phyloP scores from a whole-genome alignment of 2,329 filamentous ascomycete species.

The Alternaria rosae region DNA sequence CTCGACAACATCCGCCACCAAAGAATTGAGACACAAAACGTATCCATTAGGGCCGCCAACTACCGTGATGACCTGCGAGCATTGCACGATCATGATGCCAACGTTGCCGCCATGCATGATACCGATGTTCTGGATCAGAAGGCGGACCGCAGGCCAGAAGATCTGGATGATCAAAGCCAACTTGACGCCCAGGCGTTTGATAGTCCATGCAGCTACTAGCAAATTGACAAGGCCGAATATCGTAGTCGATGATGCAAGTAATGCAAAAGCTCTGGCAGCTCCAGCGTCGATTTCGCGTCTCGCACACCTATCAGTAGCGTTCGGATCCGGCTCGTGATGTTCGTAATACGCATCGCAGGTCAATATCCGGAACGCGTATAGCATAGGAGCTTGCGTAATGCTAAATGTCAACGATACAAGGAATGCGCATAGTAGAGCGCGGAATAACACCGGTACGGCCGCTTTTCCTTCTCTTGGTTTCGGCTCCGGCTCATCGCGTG shows the following conservation, averaged over 20 bases:
- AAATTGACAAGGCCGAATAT: constrained; percentile 73
- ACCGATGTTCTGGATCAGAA: constrained; percentile 69
- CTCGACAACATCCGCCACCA: constrained; percentile 70
- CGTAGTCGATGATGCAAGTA: constrained; percentile 72
- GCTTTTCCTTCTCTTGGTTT: constrained; percentile 18
- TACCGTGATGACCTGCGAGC: constrained; percentile 71
- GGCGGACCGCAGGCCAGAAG: constrained; percentile 69
- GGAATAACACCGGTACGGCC: constrained; percentile 43
- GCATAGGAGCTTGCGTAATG: constrained; percentile 59
- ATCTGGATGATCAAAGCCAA: constrained; percentile 69
- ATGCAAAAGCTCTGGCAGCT: constrained; percentile 69
- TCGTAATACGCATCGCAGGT: constrained; percentile 74
- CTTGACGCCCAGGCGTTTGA: constrained; percentile 71
- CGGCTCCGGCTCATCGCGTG: constrained; percentile 15
- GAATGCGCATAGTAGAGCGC: constrained; percentile 66
- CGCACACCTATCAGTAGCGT: constrained; percentile 62
- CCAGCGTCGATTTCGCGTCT: constrained; percentile 69
- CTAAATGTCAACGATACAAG: constrained; percentile 63
- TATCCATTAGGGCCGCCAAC: constrained; percentile 74
- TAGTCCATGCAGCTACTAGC: constrained; percentile 71
- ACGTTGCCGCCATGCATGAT: constrained; percentile 66
- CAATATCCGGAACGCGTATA: constrained; percentile 76
- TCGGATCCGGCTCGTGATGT: constrained; percentile 58
- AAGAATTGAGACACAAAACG: constrained; percentile 72
- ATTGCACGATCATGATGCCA: constrained; percentile 74